phyloP scores from a whole-genome alignment of 768 basidiomycete genomes.

The Artomyces pyxidatus region DNA sequence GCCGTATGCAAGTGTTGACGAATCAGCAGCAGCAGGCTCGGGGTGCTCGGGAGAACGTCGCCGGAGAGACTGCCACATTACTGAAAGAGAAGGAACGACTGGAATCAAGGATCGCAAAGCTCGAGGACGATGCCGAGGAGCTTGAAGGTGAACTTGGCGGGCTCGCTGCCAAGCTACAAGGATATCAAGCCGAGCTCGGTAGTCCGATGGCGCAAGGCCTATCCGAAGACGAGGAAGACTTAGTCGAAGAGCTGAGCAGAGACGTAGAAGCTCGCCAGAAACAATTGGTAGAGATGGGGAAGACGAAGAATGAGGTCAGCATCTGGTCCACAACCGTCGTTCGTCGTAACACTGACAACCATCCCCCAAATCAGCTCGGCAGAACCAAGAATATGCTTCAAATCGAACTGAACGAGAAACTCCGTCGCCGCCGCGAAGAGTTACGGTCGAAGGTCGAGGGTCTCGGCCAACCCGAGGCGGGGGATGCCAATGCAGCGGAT shows the following conservation, averaged over 20 bases:
- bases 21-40: constrained; percentile 66
- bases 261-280: constrained; percentile 73
- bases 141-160: constrained; percentile 62
- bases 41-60: constrained; percentile 57
- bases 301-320: constrained; percentile 63
- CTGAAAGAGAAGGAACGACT: constrained; percentile 65
- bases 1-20: constrained; percentile 61
- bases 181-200: constrained; percentile 60
- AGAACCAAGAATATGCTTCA: constrained; percentile 74
- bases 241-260: constrained; percentile 59
- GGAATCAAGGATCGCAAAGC: constrained; percentile 45
- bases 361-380: constrained; percentile 59
- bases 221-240: constrained; percentile 59
- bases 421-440: constrained; percentile 75
- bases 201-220: constrained; percentile 72
- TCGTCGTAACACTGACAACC: constrained; percentile 1
- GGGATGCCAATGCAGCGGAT: constrained; percentile 48
- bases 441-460: constrained; percentile 67
- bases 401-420: constrained; percentile 87
- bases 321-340: background rate
- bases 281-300: constrained; percentile 58
- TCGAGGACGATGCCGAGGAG: constrained; percentile 65
- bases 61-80: constrained; percentile 52
- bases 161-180: constrained; percentile 53
- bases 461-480: constrained; percentile 53